phyloP scores from a whole-genome alignment of 2,329 filamentous ascomycete species.

The Arachnomyces sp. region DNA sequence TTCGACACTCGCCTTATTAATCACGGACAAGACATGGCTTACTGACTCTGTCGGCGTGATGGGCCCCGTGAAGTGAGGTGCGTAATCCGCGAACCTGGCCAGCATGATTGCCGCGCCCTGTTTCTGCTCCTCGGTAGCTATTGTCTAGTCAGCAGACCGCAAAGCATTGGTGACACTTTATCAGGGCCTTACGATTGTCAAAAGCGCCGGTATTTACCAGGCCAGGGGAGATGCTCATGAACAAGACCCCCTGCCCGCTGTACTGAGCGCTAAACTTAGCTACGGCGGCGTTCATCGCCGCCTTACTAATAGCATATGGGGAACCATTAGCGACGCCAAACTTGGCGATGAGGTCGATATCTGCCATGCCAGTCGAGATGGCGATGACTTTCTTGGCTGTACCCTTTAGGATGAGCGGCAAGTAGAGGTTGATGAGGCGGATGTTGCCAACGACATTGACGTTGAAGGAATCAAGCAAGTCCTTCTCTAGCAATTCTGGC shows the following conservation, averaged over 20 bases:
- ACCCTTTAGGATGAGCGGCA: constrained; percentile 47
- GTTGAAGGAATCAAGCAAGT: constrained; percentile 29
- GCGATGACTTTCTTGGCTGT: constrained; percentile 48
- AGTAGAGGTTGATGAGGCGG: constrained; percentile 46
- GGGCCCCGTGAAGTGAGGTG: constrained; percentile 34
- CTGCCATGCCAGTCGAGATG: constrained; percentile 44
- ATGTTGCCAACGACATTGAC: constrained; percentile 48
- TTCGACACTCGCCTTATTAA: constrained; percentile 37
- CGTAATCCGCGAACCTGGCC: constrained; percentile 28
- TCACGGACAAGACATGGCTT: constrained; percentile 20
- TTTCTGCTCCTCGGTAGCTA: constrained; percentile 18
- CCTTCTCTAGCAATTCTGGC: constrained; percentile 28
- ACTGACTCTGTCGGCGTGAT: constrained; percentile 33
- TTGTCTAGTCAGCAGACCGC: background rate
- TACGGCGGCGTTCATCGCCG: constrained; percentile 45
- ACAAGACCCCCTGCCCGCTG: constrained; percentile 44
- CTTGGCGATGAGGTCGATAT: constrained; percentile 37
- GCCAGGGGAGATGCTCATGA: constrained; percentile 47
- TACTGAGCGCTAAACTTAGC: constrained; percentile 49
- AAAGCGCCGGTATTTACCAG: constrained; percentile 39
- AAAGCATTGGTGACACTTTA: constrained; percentile 1
- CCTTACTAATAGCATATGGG: constrained; percentile 46
- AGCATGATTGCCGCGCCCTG: constrained; percentile 17
- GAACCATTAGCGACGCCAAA: constrained; percentile 27
- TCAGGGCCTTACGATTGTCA: constrained; percentile 12